These are phyloP conservation scores for Penicillium longicatenatum DNA, from an alignment of 495 filamentous ascomycete genomes.

Conservation along the genomic window DNA sequence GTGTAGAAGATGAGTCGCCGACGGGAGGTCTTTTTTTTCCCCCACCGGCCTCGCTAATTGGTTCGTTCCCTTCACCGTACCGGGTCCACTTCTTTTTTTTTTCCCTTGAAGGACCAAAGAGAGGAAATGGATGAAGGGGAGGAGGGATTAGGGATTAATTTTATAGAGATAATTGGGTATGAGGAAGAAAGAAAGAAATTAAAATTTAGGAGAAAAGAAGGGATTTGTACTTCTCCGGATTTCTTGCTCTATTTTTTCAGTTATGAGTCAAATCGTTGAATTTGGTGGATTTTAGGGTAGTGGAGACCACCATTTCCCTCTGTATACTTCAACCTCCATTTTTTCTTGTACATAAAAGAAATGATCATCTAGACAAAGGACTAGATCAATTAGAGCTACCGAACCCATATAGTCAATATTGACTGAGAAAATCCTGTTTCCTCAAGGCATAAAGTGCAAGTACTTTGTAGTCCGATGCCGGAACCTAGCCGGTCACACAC, in stretches of 20 bases:
- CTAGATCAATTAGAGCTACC: neutral
- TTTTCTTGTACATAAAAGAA: neutral
- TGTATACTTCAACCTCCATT: neutral
- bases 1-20: slow-evolving; percentile 27
- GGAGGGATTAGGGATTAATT: neutral
- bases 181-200: slow-evolving; percentile 8
- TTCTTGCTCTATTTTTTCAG: slow-evolving; percentile 8
- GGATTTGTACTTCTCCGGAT: neutral
- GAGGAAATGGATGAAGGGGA: slow-evolving; percentile 7
- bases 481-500: slow-evolving; percentile 9
- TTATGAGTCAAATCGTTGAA: slow-evolving; percentile 25
- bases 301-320: slow-evolving; percentile 1
- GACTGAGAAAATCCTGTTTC: neutral
- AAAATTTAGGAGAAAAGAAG: neutral
- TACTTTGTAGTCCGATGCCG: slow-evolving; percentile 23
- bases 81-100: slow-evolving; percentile 28
- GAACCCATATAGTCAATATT: too few relatives aligned
- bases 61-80: slow-evolving; percentile 28
- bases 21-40: slow-evolving; percentile 33
- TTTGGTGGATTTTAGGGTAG: slow-evolving; percentile 6
- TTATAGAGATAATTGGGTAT: slow-evolving; percentile 3
- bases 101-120: slow-evolving; percentile 5
- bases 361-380: neutral
- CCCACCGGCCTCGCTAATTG: slow-evolving; percentile 29
- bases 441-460: too few relatives aligned